These are phyloP conservation scores for Umbelopsis sp. DNA, from an alignment of 192 early-diverging fungal genomes.

Conservation along the genomic window DNA sequence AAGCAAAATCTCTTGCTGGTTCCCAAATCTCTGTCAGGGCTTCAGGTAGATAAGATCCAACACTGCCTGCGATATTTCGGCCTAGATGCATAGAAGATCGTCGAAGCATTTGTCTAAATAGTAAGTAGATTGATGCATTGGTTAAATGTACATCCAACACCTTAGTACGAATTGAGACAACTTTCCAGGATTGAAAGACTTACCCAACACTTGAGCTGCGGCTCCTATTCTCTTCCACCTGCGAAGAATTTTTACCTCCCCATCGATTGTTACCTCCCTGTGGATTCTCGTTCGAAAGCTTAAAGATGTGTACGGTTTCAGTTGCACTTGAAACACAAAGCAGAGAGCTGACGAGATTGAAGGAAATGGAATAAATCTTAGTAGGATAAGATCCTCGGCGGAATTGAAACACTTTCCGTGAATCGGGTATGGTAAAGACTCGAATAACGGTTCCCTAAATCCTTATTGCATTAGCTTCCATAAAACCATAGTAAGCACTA, in stretches of 20 bases:
- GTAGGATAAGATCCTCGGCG: conserved; percentile 92
- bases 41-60: conserved; percentile 87
- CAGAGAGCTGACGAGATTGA: conserved; percentile 70
- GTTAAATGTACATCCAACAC: neutral
- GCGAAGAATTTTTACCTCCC: neutral
- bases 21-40: conserved; percentile 92
- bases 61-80: conserved; percentile 74
- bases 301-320: conserved; percentile 96
- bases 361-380: conserved; percentile 89
- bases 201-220: conserved; percentile 43
- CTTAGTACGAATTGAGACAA: neutral
- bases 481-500: neutral
- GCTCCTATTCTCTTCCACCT: conserved; percentile 12
- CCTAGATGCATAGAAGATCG: conserved; percentile 60
- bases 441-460: conserved; percentile 92
- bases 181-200: neutral
- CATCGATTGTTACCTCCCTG: conserved; percentile 4
- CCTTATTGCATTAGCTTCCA: neutral
- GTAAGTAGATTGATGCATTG: neutral
- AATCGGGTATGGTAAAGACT: conserved; percentile 87
- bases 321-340: conserved; percentile 89
- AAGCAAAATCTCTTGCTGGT: conserved; percentile 93
- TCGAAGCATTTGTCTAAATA: conserved; percentile 51
- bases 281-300: conserved; percentile 43
- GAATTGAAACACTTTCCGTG: conserved; percentile 89